Base-by-base conservation (phyloP, 2,329 filamentous ascomycete genomes). In the Alternaria hordeiaustralica region DNA sequence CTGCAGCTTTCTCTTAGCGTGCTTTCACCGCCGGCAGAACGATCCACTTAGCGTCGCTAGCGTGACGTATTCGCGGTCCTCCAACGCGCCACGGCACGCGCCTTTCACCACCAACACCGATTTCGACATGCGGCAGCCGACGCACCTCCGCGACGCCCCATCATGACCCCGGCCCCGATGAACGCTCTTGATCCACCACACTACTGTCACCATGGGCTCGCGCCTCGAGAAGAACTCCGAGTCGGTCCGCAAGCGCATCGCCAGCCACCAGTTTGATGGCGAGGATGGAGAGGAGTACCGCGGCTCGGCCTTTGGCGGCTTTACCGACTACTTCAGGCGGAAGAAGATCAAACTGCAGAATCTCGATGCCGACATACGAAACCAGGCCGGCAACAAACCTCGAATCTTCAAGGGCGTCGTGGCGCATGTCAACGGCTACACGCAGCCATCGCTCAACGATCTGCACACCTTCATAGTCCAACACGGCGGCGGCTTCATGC, bases 331-430 rank as follows among this genome's bases (percentile, higher is more conserved):
- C 80, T 96, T 97, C 78, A 87, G 94, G 54, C 90, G 94, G 60
- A 99, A 99, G 84, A 97, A 97, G 85, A 89, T 97, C 80, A 99
- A 99, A 78, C 86, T 99, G 4, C 96, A 98, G 80, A 99, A 99
- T 75, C 87, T 96, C 28, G 96, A 99, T 80, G 90, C 89, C 9
- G 88, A 97, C 58, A 84, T 97, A 47, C 90, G 95, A 62, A 87
- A 91, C 30, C 84, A 88, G 5, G 87, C 89, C 1, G 80, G 83
- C 0, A 89, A 90, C 69, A 93, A 92, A 67, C 93, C 94, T 10
- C 89, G 88, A 65, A 93, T 99, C 56, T 99, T 99, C 84, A 93
- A 91, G 70, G 94, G 93, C 1, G 87, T 98, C 9, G 94, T 97
- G 12, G 93, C 91, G 10, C 93, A 97, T 80, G 91, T 99, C 23